Percentiles rank a stretch among this genome's conserved stretches.
These are phyloP conservation scores for Backusella morwellensis DNA, from an alignment of 192 early-diverging fungal genomes.

Conservation along the genomic window DNA sequence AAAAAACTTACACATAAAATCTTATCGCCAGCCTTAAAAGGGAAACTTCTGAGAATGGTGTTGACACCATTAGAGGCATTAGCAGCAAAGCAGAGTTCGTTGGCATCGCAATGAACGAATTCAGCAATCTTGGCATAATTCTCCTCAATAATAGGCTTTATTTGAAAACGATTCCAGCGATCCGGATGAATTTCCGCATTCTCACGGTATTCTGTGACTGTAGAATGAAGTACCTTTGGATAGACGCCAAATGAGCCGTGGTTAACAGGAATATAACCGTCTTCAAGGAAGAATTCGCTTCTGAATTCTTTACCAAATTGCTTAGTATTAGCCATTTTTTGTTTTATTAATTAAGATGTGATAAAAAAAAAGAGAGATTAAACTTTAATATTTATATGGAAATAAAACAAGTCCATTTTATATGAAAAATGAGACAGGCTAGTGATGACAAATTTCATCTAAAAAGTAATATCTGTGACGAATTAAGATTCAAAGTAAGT, in stretches of 20 bases:
- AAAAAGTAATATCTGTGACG: neutral
- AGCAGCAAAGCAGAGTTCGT: conserved; percentile 47
- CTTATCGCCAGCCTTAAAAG: conserved; percentile 44
- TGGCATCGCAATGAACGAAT: conserved; percentile 47
- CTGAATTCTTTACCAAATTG: conserved; percentile 42
- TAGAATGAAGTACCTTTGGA: conserved; percentile 25
- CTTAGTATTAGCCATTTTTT: neutral
- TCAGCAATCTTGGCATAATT: conserved; percentile 37
- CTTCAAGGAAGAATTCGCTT: conserved; percentile 47
- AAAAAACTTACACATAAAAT: conserved; percentile 14
- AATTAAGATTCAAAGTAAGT: neutral
- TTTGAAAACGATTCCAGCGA: conserved; percentile 42
- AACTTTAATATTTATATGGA: neutral
- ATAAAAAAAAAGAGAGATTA: neutral
- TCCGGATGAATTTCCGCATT: conserved; percentile 42
- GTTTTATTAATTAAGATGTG: neutral
- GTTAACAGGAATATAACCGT: conserved; percentile 49
- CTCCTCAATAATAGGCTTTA: conserved; percentile 18
- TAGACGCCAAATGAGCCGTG: conserved; percentile 60
- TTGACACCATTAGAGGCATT: conserved; percentile 61
- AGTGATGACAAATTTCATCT: neutral
- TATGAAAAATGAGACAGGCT: neutral
- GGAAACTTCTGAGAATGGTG: conserved; percentile 44
- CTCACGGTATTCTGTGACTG: conserved; percentile 11
- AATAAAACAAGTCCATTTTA: neutral